Evolutionary conservation across 2,329 filamentous ascomycete genomes (phyloP), one percentile per base, ranked within the genome.

Genomic region (Fusarium chaquense): DNA sequence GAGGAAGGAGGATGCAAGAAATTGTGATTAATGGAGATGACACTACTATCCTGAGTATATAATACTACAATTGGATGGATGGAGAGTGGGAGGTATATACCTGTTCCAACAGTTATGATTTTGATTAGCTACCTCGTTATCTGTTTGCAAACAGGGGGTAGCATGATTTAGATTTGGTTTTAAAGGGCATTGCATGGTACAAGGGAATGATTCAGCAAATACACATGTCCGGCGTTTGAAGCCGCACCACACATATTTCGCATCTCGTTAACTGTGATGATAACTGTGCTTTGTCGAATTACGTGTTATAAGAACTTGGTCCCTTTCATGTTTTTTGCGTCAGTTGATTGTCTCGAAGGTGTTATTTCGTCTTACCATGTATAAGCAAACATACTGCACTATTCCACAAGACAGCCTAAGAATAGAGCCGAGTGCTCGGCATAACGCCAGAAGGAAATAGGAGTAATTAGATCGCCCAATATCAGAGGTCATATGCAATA

Each of bases 31-130:
- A 59, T 59, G 44, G 44, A 18, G 54, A 45, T 45, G 60, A 35
- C 40, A 41, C 56, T 63, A 40, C n/a, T n/a, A 44, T 45, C 32
- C 28, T 38, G 54, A 63, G 67, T 66, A 76, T 76, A 77, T 61
- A 55, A 43, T 33, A 65, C 60, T 67, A 62, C n/a, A 20, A 18
- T 52, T 45, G 67, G 58, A 75, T 76, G 74, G 73, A 73, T 72
- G 67, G 57, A 46, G 49, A 44, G n/a, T n/a, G 22, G 6, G 49
- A 54, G 51, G 43, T 59, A 68, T 18, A 43, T 61, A 58, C 43
- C 50, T 59, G 36, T 62, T 65, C 50, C 55, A 66, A 44, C 62
- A 56, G 58, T 43, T 63, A 58, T 13, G n/a, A 24, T 51, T 62
- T 70, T 65, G 62, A 68, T 40, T 63, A 69, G 58, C 58, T 63